Percentiles rank a stretch among this genome's conserved stretches.
Conservation (phyloP, 805 yeast species). For the Ogataea nakhonphanomensis region DNA sequence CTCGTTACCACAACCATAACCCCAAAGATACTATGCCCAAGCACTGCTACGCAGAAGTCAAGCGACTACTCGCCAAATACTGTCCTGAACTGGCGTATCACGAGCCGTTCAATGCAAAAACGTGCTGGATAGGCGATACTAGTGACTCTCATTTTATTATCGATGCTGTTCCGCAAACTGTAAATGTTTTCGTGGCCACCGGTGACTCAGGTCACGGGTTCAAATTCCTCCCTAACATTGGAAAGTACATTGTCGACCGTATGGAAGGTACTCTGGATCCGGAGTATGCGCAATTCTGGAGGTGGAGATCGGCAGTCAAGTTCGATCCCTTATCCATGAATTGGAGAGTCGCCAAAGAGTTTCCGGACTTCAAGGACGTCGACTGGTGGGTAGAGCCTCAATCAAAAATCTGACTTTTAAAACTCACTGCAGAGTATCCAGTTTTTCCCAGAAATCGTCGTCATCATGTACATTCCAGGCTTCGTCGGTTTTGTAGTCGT, state of each 20-base stretch:
- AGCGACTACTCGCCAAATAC: conserved; percentile 30
- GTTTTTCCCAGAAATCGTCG: conserved; percentile 16
- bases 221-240: conserved; percentile 45
- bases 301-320: conserved; percentile 28
- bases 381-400: conserved; percentile 20
- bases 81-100: conserved; percentile 41
- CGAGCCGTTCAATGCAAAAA: conserved; percentile 32
- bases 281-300: conserved; percentile 30
- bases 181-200: conserved; percentile 38
- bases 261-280: conserved; percentile 30
- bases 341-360: conserved; percentile 16
- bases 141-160: conserved; percentile 40
- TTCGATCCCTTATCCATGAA: conserved; percentile 11
- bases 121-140: conserved; percentile 42
- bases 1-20: conserved; percentile 34
- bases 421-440: conserved; percentile 2
- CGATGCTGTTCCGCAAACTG: conserved; percentile 35
- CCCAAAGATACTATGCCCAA: conserved; percentile 38
- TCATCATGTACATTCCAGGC: conserved; percentile 11
- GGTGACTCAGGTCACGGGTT: conserved; percentile 50
- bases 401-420: conserved; percentile 1
- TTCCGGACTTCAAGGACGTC: conserved; percentile 14
- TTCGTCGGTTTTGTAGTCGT: not conserved
- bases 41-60: conserved; percentile 30
- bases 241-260: conserved; percentile 37